phyloP scores from a whole-genome alignment of 306 rosid genomes.

The Ammopiptanthus mongolicus region DNA sequence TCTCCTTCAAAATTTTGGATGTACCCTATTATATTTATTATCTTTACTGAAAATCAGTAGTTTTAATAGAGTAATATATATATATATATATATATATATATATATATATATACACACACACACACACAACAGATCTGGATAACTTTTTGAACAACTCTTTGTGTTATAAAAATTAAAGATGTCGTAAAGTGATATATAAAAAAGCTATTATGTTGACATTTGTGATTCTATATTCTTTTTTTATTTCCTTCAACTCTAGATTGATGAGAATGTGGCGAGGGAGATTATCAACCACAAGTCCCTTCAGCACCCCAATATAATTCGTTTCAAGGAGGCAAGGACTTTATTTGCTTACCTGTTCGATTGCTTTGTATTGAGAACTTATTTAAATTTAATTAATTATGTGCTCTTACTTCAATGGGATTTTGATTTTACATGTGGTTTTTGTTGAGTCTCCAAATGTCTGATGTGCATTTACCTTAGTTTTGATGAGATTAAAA shows the following conservation, averaged over 20 bases:
- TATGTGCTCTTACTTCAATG: neutral
- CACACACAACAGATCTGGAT: no score
- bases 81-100: no score
- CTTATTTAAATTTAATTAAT: neutral
- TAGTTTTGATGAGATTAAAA: no score
- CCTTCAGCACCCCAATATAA: conserved; percentile 66
- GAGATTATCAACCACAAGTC: conserved; percentile 80
- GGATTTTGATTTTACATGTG: conserved; percentile 36
- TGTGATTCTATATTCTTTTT: neutral
- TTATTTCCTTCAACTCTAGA: conserved; percentile 28
- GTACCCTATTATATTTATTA: no score
- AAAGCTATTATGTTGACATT: conserved; percentile 3
- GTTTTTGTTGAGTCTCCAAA: no score
- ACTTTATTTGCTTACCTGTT: neutral
- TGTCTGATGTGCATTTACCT: no score
- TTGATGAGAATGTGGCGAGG: conserved; percentile 75
- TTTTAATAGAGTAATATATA: no score
- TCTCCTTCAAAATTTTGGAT: no score
- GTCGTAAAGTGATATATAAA: neutral
- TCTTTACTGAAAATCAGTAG: no score
- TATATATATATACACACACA: no score
- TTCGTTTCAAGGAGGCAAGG: conserved; percentile 75
- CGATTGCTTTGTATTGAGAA: neutral
- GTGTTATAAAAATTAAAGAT: no score
- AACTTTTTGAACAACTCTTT: no score